Percentiles rank a stretch among this genome's conserved stretches.
Evolutionary conservation across 805 yeast genomes (phyloP).

Genomic region (Yamadazyma akitaensis): DNA sequence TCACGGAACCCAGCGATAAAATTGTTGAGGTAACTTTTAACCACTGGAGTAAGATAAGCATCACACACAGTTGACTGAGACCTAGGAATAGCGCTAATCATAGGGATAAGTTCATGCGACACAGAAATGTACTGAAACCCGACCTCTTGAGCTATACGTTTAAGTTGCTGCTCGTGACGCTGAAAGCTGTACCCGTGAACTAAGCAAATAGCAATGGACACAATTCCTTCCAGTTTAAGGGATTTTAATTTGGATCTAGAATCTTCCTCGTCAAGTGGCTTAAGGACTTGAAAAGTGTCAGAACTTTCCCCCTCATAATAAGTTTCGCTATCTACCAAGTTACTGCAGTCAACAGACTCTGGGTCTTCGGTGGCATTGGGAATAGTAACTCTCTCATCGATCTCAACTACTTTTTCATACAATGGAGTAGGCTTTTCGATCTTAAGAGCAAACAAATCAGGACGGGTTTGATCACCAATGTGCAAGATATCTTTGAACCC

Average conservation of each 20-base stretch:
- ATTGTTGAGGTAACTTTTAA: slow-evolving; percentile 57
- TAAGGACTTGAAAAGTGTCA: slow-evolving; percentile 58
- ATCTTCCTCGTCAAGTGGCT: slow-evolving; percentile 45
- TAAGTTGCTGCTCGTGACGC: slow-evolving; percentile 51
- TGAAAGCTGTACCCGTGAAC: slow-evolving; percentile 73
- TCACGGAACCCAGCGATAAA: slow-evolving; percentile 61
- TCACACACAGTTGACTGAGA: slow-evolving; percentile 79
- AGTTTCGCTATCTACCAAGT: slow-evolving; percentile 22
- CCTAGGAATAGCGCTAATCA: slow-evolving; percentile 73
- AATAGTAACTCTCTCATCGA: slow-evolving; percentile 19
- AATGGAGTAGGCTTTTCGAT: slow-evolving; percentile 16
- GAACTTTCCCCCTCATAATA: slow-evolving; percentile 60
- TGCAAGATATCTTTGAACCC: slow-evolving; percentile 20
- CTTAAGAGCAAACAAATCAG: slow-evolving; percentile 18
- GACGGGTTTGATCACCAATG: slow-evolving; percentile 21
- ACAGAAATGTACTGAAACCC: slow-evolving; percentile 71
- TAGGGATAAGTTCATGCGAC: slow-evolving; percentile 68
- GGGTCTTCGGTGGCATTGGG: slow-evolving; percentile 44
- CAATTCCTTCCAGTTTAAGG: slow-evolving; percentile 55
- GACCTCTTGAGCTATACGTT: slow-evolving; percentile 50
- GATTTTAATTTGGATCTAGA: slow-evolving; percentile 39
- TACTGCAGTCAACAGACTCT: slow-evolving; percentile 11
- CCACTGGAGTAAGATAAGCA: slow-evolving; percentile 80
- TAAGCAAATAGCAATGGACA: slow-evolving; percentile 68
- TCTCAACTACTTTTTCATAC: slow-evolving; percentile 17